phyloP scores from a whole-genome alignment of 805 yeast genomes.

The Yarrowia keelungensis region DNA sequence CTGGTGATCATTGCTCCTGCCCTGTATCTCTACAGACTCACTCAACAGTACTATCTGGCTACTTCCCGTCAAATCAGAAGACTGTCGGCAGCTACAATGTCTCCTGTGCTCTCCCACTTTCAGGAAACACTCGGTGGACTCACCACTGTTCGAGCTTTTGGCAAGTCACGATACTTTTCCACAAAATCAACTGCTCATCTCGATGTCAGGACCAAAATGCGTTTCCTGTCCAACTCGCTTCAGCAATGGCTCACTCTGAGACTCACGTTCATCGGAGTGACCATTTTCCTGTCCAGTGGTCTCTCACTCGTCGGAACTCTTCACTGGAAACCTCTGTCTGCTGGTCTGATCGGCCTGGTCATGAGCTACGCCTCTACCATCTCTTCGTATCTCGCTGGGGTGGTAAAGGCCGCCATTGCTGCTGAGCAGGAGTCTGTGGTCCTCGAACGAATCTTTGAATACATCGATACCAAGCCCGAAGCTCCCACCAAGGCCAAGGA shows the following conservation, averaged over 20 bases:
- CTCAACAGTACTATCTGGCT: constrained; percentile 76
- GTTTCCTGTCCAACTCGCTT: constrained; percentile 90
- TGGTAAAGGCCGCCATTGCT: constrained; percentile 85
- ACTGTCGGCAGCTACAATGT: constrained; percentile 81
- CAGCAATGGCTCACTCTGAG: constrained; percentile 92
- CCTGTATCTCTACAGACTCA: constrained; percentile 62
- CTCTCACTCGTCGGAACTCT: constrained; percentile 72
- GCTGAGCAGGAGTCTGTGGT: constrained; percentile 97
- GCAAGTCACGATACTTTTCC: constrained; percentile 84
- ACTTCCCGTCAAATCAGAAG: constrained; percentile 90
- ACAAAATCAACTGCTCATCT: constrained; percentile 76
- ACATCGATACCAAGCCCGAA: neutral
- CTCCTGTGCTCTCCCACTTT: constrained; percentile 95
- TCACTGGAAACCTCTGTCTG: constrained; percentile 63
- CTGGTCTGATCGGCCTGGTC: constrained; percentile 95
- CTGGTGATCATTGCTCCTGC: constrained; percentile 73
- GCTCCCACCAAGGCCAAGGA: neutral
- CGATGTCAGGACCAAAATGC: constrained; percentile 85
- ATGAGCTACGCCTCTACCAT: constrained; percentile 66
- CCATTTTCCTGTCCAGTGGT: constrained; percentile 80
- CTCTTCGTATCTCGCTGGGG: constrained; percentile 88
- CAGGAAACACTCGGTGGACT: constrained; percentile 93
- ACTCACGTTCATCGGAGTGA: constrained; percentile 80
- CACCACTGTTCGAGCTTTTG: constrained; percentile 92
- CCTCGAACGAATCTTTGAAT: constrained; percentile 92